phyloP scores from a whole-genome alignment of 2,329 filamentous ascomycete genomes.

The Epichloe aotearoae region DNA sequence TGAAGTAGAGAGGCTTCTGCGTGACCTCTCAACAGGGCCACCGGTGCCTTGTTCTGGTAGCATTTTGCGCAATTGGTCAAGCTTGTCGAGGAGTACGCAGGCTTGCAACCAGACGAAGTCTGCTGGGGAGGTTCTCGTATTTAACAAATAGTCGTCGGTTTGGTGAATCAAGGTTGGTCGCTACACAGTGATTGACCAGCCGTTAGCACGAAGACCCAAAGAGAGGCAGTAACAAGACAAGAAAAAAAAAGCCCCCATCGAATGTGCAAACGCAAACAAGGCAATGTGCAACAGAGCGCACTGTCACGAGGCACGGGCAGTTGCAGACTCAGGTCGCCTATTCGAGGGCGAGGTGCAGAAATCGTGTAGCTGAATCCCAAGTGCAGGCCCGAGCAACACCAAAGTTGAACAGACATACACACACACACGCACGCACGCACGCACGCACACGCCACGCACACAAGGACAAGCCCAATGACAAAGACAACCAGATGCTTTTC shows the following conservation, averaged over 20 bases:
- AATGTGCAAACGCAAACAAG: slow-evolving; percentile 4
- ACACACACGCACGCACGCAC: not conserved
- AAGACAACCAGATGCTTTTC: not conserved
- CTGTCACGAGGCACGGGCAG: slow-evolving; percentile 14
- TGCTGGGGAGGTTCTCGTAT: not conserved
- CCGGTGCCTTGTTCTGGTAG: slow-evolving; percentile 35
- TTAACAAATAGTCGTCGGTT: not conserved
- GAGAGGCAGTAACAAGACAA: not conserved
- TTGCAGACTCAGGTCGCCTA: slow-evolving; percentile 14
- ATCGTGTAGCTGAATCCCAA: slow-evolving; percentile 1
- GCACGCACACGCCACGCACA: not conserved
- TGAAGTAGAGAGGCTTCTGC: slow-evolving; percentile 23
- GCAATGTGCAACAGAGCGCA: slow-evolving; percentile 5
- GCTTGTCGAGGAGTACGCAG: not conserved
- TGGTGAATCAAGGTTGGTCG: not conserved
- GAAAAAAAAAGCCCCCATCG: not conserved
- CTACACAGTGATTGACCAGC: not conserved
- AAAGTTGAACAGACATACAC: not conserved
- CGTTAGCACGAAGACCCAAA: not conserved
- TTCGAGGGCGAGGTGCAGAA: slow-evolving; percentile 5
- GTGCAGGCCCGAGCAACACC: not conserved
- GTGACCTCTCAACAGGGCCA: slow-evolving; percentile 23
- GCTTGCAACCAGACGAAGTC: not conserved
- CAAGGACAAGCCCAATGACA: not conserved
- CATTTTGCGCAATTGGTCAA: slow-evolving; percentile 11